Conservation (phyloP, 768 basidiomycete species). For the Auricularia cornea region DNA sequence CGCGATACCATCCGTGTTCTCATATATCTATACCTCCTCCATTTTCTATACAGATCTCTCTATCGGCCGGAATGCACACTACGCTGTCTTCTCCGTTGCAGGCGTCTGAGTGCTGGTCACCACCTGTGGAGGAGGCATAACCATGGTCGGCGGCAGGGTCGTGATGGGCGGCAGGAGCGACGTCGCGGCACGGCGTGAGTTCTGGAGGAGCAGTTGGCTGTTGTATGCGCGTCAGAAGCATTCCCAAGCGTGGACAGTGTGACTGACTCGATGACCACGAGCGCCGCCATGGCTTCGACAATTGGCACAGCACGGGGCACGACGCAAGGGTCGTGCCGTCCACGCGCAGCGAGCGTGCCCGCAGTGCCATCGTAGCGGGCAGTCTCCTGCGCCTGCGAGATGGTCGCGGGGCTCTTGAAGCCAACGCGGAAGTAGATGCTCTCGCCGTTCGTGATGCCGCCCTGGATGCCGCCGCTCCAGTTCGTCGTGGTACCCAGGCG, state of each 20-base stretch:
- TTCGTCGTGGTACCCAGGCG: constrained; percentile 79
- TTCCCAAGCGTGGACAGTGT: neutral
- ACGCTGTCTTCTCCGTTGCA: neutral
- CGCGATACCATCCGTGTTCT: neutral
- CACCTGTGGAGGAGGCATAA: constrained; percentile 41
- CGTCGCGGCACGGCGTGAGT: constrained; percentile 66
- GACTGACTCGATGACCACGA: constrained; percentile 82
- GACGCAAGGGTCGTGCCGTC: constrained; percentile 95
- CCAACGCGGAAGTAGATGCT: constrained; percentile 95
- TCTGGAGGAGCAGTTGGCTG: constrained; percentile 76
- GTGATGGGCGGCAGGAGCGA: constrained; percentile 74
- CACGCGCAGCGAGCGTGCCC: constrained; percentile 82
- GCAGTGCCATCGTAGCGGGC: constrained; percentile 89
- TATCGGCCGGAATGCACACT: constrained; percentile 4
- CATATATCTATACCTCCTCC: neutral
- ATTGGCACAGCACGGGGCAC: constrained; percentile 96
- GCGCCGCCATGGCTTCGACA: constrained; percentile 94
- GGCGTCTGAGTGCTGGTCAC: neutral
- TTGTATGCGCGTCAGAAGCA: neutral
- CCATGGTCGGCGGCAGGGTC: constrained; percentile 91
- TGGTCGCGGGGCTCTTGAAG: constrained; percentile 98
- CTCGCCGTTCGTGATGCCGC: constrained; percentile 96
- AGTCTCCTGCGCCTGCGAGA: constrained; percentile 83
- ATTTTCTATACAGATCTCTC: neutral
- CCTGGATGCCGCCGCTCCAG: constrained; percentile 96